Evolutionary conservation across 345 rosid genomes (phyloP).

Genomic region (Nasturtium officinale): DNA sequence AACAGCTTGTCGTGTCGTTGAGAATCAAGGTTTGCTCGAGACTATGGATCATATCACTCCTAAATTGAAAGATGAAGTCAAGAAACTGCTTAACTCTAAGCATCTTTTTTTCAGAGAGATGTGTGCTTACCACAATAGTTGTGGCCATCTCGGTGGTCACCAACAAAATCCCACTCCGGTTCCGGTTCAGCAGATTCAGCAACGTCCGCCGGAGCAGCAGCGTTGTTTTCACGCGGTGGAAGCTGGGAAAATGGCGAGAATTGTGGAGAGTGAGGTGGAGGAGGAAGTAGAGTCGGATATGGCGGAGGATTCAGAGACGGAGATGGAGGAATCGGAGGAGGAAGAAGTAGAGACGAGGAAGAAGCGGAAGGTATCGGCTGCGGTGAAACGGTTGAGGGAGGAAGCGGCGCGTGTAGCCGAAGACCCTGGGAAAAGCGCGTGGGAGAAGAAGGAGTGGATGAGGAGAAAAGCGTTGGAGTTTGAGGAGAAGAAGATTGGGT

Average conservation of each 20-base stretch:
- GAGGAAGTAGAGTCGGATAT: slow-evolving; percentile 43
- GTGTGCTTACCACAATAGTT: slow-evolving; percentile 96
- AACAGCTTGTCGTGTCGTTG: slow-evolving; percentile 88
- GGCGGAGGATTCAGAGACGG: slow-evolving; percentile 58
- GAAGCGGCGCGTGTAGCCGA: slow-evolving; percentile 56
- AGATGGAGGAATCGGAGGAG: slow-evolving; percentile 51
- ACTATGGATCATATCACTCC: slow-evolving; percentile 73
- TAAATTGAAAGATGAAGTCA: slow-evolving; percentile 83
- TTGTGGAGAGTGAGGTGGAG: slow-evolving; percentile 53
- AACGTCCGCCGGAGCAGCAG: slow-evolving; percentile 52
- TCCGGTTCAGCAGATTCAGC: slow-evolving; percentile 21
- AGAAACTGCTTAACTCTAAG: slow-evolving; percentile 81
- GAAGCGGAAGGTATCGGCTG: slow-evolving; percentile 43
- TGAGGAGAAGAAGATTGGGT: slow-evolving; percentile 73
- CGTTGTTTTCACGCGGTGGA: slow-evolving; percentile 60
- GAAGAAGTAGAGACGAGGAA: slow-evolving; percentile 48
- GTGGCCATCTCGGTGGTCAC: slow-evolving; percentile 56
- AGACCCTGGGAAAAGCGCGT: slow-evolving; percentile 57
- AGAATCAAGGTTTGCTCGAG: slow-evolving; percentile 81
- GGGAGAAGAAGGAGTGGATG: slow-evolving; percentile 97
- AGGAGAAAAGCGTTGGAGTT: slow-evolving; percentile 59
- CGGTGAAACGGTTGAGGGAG: slow-evolving; percentile 52
- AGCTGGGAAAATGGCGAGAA: slow-evolving; percentile 44
- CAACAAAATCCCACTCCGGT: slow-evolving; percentile 38
- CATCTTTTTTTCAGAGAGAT: slow-evolving; percentile 93